A percentile compares a stretch with the other conserved stretches of the same genome.
Evolutionary conservation across 352 stramenopile genomes (phyloP).

Genomic region (Globisporangium acanthophoron): DNA sequence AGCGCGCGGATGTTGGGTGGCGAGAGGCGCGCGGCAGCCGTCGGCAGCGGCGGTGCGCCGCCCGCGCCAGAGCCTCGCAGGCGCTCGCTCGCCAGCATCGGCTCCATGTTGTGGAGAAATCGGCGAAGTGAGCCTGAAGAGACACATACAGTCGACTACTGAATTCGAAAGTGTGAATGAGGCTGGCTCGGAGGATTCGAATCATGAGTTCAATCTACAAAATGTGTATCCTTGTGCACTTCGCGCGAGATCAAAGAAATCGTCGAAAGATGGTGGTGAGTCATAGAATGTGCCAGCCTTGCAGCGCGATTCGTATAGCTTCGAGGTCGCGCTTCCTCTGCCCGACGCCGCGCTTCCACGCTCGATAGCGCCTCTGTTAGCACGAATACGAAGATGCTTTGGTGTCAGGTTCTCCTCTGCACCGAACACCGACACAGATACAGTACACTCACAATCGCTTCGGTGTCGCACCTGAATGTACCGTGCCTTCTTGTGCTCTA

Average conservation of each 20-base stretch:
- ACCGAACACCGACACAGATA: background rate
- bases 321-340: conserved; percentile 9
- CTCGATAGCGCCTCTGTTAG: conserved; percentile 22
- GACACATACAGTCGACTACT: background rate
- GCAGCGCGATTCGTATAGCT: conserved; percentile 15
- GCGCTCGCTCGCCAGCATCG: background rate
- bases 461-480: conserved; percentile 28
- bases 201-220: background rate
- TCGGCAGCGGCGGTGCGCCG: background rate
- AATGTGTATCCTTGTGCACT: background rate
- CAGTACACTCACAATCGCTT: background rate
- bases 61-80: background rate
- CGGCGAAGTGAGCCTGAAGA: background rate
- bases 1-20: conserved; percentile 78
- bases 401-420: background rate
- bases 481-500: conserved; percentile 49
- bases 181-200: background rate
- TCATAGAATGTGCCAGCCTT: conserved; percentile 26
- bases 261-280: background rate
- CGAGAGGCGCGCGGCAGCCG: conserved; percentile 22
- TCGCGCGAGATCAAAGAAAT: background rate
- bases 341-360: conserved; percentile 17
- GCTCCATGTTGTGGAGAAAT: background rate
- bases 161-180: background rate
- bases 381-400: background rate